Evolutionary conservation across 2,329 filamentous ascomycete species (phyloP), one percentile per base, ranked within the genome.

Genomic region (Penicillium aurantiogriseum): DNA sequence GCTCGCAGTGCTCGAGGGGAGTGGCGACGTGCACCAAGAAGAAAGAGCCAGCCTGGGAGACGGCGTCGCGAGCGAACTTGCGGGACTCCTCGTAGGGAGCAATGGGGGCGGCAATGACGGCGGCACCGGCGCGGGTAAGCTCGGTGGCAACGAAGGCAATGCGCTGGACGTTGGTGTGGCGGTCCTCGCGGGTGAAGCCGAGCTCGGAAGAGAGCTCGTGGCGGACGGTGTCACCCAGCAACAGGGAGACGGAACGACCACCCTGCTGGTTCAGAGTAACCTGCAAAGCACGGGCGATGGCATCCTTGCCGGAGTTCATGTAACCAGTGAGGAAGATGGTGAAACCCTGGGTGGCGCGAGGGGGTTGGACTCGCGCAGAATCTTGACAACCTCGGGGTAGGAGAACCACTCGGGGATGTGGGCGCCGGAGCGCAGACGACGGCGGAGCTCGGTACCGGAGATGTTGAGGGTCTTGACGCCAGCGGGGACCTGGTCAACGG

Each of bases 341-440:
- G 85, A 99, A 99, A 63, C 94, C 94, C 82, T 99, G 95, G 72
- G 88, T 85, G 69, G 86, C 88, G 66, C 94, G 90, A 51, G 95
- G 87, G 93, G 94, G 82, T 97, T 94, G 67, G 93, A 96, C 81
- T 99, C 92, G 71, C 94, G 88, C 61, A 99, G 88, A 49, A 97
- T 94, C 77, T 87, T 88, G 79, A 99, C 94, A 68, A 99, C 94
- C 81, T 99, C 94, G 62, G 94, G 93, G 83, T 99, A 99, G 33
- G 94, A 97, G 85, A 99, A 99, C 94, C 94, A 99, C 79, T 95
- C 92, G 67, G 94, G 94, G 69, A 99, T 99, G 68, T 96, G 91
- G 69, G 90, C 90, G 68, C 94, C 94, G 60, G 89, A 95, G 71
- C 89, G 88, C 63, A 99, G 88, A 69, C 94, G 90, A 72, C 89